These are phyloP conservation scores for Haplographium delicatum DNA, from an alignment of 495 filamentous ascomycete species.

Conservation along the genomic window DNA sequence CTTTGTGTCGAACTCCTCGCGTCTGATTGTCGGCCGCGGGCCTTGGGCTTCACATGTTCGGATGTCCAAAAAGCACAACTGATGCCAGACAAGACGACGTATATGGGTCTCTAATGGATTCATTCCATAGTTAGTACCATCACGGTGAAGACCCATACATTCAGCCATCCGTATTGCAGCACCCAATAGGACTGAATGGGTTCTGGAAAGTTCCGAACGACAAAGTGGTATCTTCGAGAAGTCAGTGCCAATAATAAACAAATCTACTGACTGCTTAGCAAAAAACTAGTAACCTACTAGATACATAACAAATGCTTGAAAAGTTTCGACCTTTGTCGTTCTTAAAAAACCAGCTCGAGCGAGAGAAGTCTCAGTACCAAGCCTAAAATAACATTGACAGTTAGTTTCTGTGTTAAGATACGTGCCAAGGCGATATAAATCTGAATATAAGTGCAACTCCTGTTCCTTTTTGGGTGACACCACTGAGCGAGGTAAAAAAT, in stretches of 20 bases:
- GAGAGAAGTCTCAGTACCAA: slow-evolving; percentile 59
- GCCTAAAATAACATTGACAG: slow-evolving; percentile 57
- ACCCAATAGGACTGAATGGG: slow-evolving; percentile 64
- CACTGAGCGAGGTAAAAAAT: too few species aligned
- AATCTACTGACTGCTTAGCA: too few species aligned
- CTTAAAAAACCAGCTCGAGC: slow-evolving; percentile 61
- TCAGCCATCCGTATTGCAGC: slow-evolving; percentile 67
- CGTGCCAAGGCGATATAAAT: neutral
- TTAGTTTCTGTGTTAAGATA: too few species aligned
- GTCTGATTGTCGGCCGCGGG: slow-evolving; percentile 58
- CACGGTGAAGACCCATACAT: slow-evolving; percentile 71
- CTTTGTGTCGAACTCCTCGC: slow-evolving; percentile 66
- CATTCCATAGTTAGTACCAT: slow-evolving; percentile 58
- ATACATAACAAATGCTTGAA: slow-evolving; percentile 73
- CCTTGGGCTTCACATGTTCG: slow-evolving; percentile 73
- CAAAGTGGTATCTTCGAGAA: slow-evolving; percentile 57
- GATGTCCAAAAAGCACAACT: slow-evolving; percentile 69
- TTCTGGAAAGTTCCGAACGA: slow-evolving; percentile 60
- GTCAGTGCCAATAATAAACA: too few species aligned
- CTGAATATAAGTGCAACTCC: neutral
- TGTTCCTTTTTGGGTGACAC: too few species aligned
- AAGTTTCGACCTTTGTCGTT: slow-evolving; percentile 62
- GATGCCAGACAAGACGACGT: slow-evolving; percentile 71
- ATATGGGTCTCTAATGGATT: slow-evolving; percentile 65
- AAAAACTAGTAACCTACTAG: slow-evolving; percentile 48